Conservation (phyloP, 257 asterid genomes). For the Schizonepeta tenuifolia region DNA sequence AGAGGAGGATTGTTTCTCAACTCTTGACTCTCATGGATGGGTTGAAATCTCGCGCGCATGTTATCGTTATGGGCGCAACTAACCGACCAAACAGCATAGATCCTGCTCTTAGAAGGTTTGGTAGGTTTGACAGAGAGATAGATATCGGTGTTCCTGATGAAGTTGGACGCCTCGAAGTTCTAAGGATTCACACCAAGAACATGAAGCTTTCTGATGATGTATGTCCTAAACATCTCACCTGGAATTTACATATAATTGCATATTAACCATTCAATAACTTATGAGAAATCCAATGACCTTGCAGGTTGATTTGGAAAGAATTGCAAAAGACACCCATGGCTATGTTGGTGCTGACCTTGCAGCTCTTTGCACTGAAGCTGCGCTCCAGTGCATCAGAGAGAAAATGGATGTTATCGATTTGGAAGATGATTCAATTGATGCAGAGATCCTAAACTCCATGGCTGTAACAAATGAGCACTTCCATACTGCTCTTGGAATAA, state of each 20-base stretch:
- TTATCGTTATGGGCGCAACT: conserved; percentile 36
- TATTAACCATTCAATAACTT: background rate
- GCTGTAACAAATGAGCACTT: conserved; percentile 66
- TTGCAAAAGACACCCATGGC: conserved; percentile 62
- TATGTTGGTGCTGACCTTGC: conserved; percentile 76
- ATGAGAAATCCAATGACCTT: background rate
- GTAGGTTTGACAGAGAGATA: conserved; percentile 36
- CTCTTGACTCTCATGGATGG: conserved; percentile 71
- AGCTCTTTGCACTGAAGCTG: conserved; percentile 75
- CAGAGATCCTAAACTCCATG: conserved; percentile 68
- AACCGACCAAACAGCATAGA: conserved; percentile 38
- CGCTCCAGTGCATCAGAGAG: conserved; percentile 69
- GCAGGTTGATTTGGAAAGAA: conserved; percentile 66
- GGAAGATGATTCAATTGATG: conserved; percentile 67
- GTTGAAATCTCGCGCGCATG: conserved; percentile 53
- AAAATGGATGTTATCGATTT: conserved; percentile 70
- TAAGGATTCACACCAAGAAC: conserved; percentile 61
- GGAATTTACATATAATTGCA: conserved; percentile 1
- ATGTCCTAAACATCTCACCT: conserved; percentile 20
- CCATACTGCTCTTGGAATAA: conserved; percentile 68
- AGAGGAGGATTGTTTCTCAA: conserved; percentile 69
- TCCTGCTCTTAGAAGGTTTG: conserved; percentile 39
- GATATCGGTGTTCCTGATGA: conserved; percentile 56
- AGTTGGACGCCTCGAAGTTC: conserved; percentile 66
- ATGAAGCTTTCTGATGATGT: conserved; percentile 64